Conservation (phyloP, 306 rosid species). For the Mimosa pudica region DNA sequence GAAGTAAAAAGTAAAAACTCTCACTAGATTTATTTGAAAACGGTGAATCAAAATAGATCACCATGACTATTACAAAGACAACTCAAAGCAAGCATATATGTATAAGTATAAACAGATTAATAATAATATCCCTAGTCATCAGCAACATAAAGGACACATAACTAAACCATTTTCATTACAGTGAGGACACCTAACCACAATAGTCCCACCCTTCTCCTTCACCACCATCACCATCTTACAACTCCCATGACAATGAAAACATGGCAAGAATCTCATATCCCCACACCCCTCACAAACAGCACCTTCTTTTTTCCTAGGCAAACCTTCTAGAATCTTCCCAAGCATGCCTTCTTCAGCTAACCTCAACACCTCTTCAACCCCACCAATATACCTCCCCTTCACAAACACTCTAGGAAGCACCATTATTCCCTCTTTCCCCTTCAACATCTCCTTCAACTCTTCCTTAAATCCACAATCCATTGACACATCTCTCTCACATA, state of each 20-base stretch:
- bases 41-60: constrained; percentile 26
- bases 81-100: not conserved
- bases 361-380: constrained; percentile 62
- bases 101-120: constrained; percentile 19
- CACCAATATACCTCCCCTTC: constrained; percentile 72
- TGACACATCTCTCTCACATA: constrained; percentile 84
- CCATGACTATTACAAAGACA: constrained; percentile 13
- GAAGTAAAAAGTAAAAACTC: not conserved
- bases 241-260: constrained; percentile 82
- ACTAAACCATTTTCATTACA: constrained; percentile 95
- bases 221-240: constrained; percentile 58
- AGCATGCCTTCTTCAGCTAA: constrained; percentile 66
- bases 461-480: constrained; percentile 80
- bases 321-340: constrained; percentile 57
- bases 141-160: constrained; percentile 77
- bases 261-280: constrained; percentile 74
- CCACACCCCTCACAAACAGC: constrained; percentile 87
- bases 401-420: constrained; percentile 78
- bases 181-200: constrained; percentile 59
- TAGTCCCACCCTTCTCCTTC: constrained; percentile 37
- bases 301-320: constrained; percentile 63
- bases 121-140: constrained; percentile 26
- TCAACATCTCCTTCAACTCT: constrained; percentile 54
- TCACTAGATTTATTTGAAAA: not conserved
- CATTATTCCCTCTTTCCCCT: constrained; percentile 46